Evolutionary conservation across 192 early-diverging fungal species (phyloP).

Genomic region (Coemansia sp.): DNA sequence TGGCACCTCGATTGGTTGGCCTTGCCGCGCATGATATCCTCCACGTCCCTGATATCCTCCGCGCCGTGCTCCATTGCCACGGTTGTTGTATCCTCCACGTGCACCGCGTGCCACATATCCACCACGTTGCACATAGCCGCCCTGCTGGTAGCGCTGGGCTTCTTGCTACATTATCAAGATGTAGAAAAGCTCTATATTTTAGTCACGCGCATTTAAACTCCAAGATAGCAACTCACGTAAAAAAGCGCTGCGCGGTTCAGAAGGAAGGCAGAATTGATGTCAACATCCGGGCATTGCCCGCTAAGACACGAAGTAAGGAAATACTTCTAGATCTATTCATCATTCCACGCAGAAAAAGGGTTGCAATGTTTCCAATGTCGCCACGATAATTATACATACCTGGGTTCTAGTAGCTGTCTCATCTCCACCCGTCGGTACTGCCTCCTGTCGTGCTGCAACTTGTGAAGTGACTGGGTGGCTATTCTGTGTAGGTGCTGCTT

Average conservation of each 20-base stretch:
- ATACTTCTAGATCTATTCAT: conserved; percentile 30
- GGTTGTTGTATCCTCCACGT: conserved; percentile 24
- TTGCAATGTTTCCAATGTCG: not conserved
- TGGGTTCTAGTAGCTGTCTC: not conserved
- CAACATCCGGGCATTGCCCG: conserved; percentile 28
- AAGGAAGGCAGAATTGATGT: conserved; percentile 57
- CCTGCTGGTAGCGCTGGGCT: conserved; percentile 32
- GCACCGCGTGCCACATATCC: conserved; percentile 21
- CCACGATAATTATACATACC: not conserved
- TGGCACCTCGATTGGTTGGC: conserved; percentile 60
- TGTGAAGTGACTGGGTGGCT: not conserved
- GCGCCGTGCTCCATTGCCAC: conserved; percentile 25
- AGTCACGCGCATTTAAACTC: not conserved
- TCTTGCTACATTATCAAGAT: conserved; percentile 12
- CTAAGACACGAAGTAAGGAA: conserved; percentile 34
- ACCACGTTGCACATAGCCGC: conserved; percentile 28
- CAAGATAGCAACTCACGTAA: not conserved
- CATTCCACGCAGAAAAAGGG: not conserved
- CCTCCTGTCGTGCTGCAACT: not conserved
- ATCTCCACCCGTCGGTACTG: not conserved
- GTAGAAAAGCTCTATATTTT: not conserved
- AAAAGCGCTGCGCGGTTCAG: conserved; percentile 22
- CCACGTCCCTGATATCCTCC: conserved; percentile 47
- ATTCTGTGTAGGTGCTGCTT: not conserved
- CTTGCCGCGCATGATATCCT: conserved; percentile 31